Evolutionary conservation across 225 moss, liverwort and hornwort genomes (phyloP).

Genomic region (Straminergon stramineum): DNA sequence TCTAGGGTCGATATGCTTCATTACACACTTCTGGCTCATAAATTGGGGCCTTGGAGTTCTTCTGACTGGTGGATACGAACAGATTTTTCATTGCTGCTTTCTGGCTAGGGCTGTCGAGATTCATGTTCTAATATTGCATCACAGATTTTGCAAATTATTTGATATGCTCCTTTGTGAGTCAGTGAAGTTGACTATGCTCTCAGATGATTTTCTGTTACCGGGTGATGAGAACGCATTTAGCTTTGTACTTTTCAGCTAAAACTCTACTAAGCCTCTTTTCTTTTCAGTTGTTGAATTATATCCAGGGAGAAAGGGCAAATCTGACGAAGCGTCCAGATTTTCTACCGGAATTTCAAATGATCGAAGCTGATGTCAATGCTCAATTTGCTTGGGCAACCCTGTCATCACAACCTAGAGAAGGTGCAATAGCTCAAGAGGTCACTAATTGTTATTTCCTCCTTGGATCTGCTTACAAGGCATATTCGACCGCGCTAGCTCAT

Average conservation of each 20-base stretch:
- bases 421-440: slow-evolving; percentile 6
- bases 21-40: not conserved
- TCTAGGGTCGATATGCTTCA: not conserved
- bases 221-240: not conserved
- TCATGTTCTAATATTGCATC: not conserved
- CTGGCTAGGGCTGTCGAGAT: not conserved
- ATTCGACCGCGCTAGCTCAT: slow-evolving; percentile 28
- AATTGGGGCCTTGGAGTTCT: not conserved
- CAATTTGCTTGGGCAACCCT: slow-evolving; percentile 56
- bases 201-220: not conserved
- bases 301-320: slow-evolving; percentile 32
- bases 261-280: not conserved
- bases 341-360: slow-evolving; percentile 49
- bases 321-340: slow-evolving; percentile 27
- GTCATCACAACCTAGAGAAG: slow-evolving; percentile 15
- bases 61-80: not conserved
- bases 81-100: not conserved
- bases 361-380: slow-evolving; percentile 51
- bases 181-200: not conserved
- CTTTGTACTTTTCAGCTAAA: not conserved
- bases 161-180: not conserved
- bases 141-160: not conserved
- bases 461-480: slow-evolving; percentile 55
- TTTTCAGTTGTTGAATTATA: slow-evolving; percentile 49
- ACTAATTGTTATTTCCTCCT: slow-evolving; percentile 33